Conservation (phyloP, 148 eudicot species). For the Amaranthus cruentus region DNA sequence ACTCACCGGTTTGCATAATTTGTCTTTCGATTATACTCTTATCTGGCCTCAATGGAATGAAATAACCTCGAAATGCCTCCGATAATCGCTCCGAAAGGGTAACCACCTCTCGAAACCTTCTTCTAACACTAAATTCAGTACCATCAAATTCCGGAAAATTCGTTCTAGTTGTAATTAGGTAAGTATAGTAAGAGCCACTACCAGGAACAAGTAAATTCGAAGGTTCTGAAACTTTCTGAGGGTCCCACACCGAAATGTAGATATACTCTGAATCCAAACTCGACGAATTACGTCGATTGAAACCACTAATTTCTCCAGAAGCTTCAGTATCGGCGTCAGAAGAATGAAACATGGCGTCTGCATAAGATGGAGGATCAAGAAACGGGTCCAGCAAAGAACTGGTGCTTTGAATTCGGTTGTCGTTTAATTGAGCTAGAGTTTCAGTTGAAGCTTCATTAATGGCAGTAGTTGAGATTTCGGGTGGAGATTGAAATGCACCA, state of each 20-base stretch:
- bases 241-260: slow-evolving; percentile 75
- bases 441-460: slow-evolving; percentile 27
- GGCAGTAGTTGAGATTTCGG: slow-evolving; percentile 49
- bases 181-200: slow-evolving; percentile 47
- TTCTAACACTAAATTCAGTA: slow-evolving; percentile 57
- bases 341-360: slow-evolving; percentile 79
- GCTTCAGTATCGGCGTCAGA: slow-evolving; percentile 53
- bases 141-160: slow-evolving; percentile 51
- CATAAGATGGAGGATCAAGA: slow-evolving; percentile 93
- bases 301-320: slow-evolving; percentile 38
- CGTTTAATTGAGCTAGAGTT: slow-evolving; percentile 16
- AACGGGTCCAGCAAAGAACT: slow-evolving; percentile 48
- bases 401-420: slow-evolving; percentile 30
- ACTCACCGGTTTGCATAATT: slow-evolving; percentile 90
- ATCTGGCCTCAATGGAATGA: slow-evolving; percentile 77
- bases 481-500: slow-evolving; percentile 28
- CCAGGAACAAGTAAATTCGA: slow-evolving; percentile 77
- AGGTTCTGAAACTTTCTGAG: slow-evolving; percentile 56
- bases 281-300: slow-evolving; percentile 25
- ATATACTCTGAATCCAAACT: slow-evolving; percentile 39
- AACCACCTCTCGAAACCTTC: slow-evolving; percentile 81
- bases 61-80: slow-evolving; percentile 66
- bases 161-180: slow-evolving; percentile 63
- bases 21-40: slow-evolving; percentile 80
- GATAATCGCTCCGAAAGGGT: slow-evolving; percentile 63